Evolutionary conservation across 257 asterid genomes (phyloP), one percentile per base, ranked within the genome.

Genomic region (Leonotis leonurus): DNA sequence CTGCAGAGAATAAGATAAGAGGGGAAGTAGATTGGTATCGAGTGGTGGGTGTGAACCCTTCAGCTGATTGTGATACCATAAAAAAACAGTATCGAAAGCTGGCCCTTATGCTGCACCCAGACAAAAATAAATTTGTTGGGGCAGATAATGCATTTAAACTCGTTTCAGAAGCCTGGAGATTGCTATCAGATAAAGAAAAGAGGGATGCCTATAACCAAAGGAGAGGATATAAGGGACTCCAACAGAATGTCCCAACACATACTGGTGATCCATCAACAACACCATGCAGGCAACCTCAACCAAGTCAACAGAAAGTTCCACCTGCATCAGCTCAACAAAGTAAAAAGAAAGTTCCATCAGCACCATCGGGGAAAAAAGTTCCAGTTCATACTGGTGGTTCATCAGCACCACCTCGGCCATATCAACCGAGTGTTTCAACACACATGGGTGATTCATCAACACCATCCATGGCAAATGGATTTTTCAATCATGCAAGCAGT

Each of bases 21-120:
- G 89, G 87, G 26, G 89, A 83, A 76, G 82, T 82, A 32, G 91
- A 90, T 52, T 87, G 95, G 95, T 90, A 90, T 41, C 76, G 79
- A 22, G 83, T 90, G 48, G 89, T 90, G 24, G 80, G 80, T 7
- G 87, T 80, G 60, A 45, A 45, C 30, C 87, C 90, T 18, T 56
- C 84, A 4, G 81, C 74, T 43, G 93, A 90, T 70, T 84, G 81
- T 4, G 89, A 77, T 24, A 69, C 83, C 14, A 70, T 87, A 5
- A 78, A 62, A 57, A 90, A 79, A 57, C 93, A 83, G 59, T 90
- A 81, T 73, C 64, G 82, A 67, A 90, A 83, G 78, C 69, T 85
- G 72, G 95, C 90, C 67, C 96, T 90, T 24, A 4, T 71, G 65
- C 80, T 83, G 53, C 97, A 90, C 71, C 97, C 95, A 1, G 95